Conservation (phyloP, 2,329 filamentous ascomycete genomes). For the Talaromyces sp. region DNA sequence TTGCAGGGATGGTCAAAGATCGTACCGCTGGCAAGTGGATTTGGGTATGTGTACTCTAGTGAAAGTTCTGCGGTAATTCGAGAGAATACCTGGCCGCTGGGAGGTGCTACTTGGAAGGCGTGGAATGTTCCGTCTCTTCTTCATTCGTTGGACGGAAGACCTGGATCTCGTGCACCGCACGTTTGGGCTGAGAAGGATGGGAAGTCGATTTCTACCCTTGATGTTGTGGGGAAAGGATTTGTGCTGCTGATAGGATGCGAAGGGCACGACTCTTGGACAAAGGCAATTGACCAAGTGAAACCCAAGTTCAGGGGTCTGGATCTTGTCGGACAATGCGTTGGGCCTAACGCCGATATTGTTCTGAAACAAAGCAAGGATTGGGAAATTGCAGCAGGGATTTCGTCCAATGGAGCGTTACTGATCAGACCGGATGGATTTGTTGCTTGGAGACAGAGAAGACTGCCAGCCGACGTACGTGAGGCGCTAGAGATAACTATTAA, state of each 20-base stretch:
- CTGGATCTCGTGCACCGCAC: slow-evolving; percentile 14
- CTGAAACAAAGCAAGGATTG: neutral
- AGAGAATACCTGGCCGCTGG: slow-evolving; percentile 9
- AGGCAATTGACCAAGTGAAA: neutral
- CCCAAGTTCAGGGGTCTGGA: neutral
- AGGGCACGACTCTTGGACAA: slow-evolving; percentile 4
- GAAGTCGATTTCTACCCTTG: slow-evolving; percentile 5
- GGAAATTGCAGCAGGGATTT: slow-evolving; percentile 14
- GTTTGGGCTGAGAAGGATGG: slow-evolving; percentile 13
- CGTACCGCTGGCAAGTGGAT: neutral
- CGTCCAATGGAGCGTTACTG: slow-evolving; percentile 9
- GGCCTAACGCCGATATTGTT: neutral
- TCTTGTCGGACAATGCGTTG: neutral
- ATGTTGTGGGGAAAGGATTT: slow-evolving; percentile 11
- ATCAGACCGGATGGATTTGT: slow-evolving; percentile 14
- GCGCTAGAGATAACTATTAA: slow-evolving; percentile 1
- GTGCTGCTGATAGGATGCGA: slow-evolving; percentile 11
- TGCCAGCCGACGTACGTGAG: neutral
- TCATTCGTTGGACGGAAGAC: slow-evolving; percentile 14
- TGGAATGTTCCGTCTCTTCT: slow-evolving; percentile 10
- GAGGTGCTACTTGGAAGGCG: slow-evolving; percentile 12
- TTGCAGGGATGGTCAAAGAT: slow-evolving; percentile 1
- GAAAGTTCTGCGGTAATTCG: slow-evolving; percentile 6
- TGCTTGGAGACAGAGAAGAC: slow-evolving; percentile 12
- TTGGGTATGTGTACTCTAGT: slow-evolving; percentile 13